These are phyloP conservation scores for Aureobasidium sp. DNA, from an alignment of 2,329 filamentous ascomycete species.

Conservation along the genomic window DNA sequence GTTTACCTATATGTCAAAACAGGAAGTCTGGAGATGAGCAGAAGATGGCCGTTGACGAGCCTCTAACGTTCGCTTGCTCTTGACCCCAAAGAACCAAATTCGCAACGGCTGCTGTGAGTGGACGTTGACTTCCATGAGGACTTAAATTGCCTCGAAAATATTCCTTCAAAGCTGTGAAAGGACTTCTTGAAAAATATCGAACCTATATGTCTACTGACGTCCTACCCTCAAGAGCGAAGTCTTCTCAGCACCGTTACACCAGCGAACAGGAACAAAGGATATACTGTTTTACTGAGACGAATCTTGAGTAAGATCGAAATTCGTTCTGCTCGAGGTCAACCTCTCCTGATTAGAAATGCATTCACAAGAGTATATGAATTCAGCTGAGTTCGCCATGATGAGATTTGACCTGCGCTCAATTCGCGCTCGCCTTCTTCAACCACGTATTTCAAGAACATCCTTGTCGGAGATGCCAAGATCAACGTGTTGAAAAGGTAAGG, in stretches of 20 bases:
- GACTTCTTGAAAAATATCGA: no score
- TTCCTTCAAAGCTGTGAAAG: no score
- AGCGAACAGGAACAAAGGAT: background rate
- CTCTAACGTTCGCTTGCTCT: background rate
- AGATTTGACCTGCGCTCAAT: background rate
- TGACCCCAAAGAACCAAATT: background rate
- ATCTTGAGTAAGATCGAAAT: background rate
- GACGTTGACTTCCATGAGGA: no score
- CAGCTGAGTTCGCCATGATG: background rate
- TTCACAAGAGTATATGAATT: background rate
- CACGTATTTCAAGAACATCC: background rate
- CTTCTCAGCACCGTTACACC: background rate
- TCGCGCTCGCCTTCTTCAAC: background rate
- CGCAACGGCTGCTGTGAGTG: background rate
- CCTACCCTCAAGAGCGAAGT: no score
- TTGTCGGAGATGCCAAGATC: background rate
- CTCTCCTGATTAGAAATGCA: background rate
- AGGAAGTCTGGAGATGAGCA: constrained; percentile 9
- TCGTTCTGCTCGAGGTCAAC: background rate
- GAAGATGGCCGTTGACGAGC: background rate
- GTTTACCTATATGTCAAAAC: background rate
- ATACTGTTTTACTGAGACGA: background rate
- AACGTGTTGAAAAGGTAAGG: background rate
- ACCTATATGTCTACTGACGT: no score
- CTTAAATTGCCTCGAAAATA: no score